Base-by-base conservation (phyloP, 106 monocot genomes). In the Xerophyta viscosa region DNA sequence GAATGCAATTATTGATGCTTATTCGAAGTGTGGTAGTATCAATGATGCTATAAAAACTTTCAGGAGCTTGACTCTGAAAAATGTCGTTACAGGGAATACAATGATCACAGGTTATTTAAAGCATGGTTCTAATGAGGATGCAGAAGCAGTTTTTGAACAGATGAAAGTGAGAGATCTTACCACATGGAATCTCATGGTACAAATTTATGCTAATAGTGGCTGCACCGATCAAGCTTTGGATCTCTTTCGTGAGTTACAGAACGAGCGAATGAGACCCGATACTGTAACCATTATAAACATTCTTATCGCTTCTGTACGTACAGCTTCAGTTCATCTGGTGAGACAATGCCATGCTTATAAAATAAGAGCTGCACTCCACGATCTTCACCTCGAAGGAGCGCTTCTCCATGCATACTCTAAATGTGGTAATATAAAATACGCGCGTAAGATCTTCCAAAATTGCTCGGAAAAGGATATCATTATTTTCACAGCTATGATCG, bases 371-470 rank as follows among this genome's bases (percentile, higher is more conserved):
- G 66, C 24, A 29, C 26, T 79, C 3, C 12, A 61, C 3, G 75
- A 83, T 10, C 13, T 61, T 39, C 76, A 66, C 28, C 66, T 88
- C 6, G 58, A 63, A 61, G 83, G 66, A 47, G 68, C 82, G 27
- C 55, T 88, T 0, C 14, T 88, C 24, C 74, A 82, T 26, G 10
- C 76, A 11, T 83, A 88, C 45, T 72, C 79, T n/a, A 88, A 88
- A 67, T 88, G 83, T 62, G 83, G 83, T 47, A 69, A 62, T 52
- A 50, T 79, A 31, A 44, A 63, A 9, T 43, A 67, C 56, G 72
- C 88, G 0, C 20, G 30, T 31, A 72, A 66, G 24, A 48, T 79
- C 9, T 83, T 88, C 33, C 25, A 1, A 41, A 5, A n/a, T 10
- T 76, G 48, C 51, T 41, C 39, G 3, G 22, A 52, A 3, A 77